These are phyloP conservation scores for Pseudonitzschia delicatissima DNA, from an alignment of 108 stramenopile genomes.

Conservation along the genomic window DNA sequence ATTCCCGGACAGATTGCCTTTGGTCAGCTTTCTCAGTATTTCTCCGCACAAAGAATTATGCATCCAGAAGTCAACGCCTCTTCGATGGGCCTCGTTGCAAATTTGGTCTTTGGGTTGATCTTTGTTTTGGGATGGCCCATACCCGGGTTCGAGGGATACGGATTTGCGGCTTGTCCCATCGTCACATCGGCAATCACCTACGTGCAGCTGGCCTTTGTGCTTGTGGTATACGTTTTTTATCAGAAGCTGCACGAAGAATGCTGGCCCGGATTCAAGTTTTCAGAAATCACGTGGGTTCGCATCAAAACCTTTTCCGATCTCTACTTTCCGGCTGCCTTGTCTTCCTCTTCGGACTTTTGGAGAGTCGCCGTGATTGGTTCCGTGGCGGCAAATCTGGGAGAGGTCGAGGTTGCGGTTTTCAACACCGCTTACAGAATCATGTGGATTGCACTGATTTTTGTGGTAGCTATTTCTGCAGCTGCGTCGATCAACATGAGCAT, in stretches of 20 bases:
- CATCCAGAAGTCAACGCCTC: conserved; percentile 63
- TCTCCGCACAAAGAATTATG: conserved; percentile 77
- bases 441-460: conserved; percentile 79
- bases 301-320: conserved; percentile 56
- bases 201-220: conserved; percentile 46
- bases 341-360: conserved; percentile 77
- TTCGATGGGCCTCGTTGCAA: conserved; percentile 53
- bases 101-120: conserved; percentile 61
- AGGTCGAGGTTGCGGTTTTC: conserved; percentile 75
- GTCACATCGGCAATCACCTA: conserved; percentile 69
- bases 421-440: conserved; percentile 84
- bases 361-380: conserved; percentile 71
- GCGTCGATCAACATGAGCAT: conserved; percentile 47
- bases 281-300: conserved; percentile 60
- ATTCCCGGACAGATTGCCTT: conserved; percentile 65
- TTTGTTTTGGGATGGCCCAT: conserved; percentile 80
- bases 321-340: conserved; percentile 75
- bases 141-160: conserved; percentile 55
- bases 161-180: conserved; percentile 76
- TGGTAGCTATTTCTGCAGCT: conserved; percentile 58
- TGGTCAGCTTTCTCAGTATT: conserved; percentile 70
- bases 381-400: conserved; percentile 66
- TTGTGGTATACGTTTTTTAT: conserved; percentile 37
- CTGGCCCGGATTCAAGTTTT: conserved; percentile 43
- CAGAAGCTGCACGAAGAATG: conserved; percentile 44